Percentiles rank a stretch among this genome's conserved stretches.
Evolutionary conservation across 805 yeast genomes (phyloP).

Genomic region (Yamadazyma takamatsuzukensis): DNA sequence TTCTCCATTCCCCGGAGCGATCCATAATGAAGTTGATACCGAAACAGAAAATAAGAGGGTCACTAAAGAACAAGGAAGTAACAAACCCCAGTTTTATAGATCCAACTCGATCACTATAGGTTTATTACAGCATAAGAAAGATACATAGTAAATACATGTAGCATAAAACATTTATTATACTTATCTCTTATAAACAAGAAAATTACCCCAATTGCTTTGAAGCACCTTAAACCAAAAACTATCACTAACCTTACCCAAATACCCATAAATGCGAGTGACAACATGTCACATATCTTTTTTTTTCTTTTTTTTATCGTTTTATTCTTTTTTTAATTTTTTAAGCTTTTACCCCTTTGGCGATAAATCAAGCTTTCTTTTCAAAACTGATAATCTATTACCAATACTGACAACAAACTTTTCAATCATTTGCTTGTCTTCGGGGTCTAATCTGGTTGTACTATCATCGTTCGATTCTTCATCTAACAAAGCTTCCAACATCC

Average conservation of each 20-base stretch:
- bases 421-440: constrained; percentile 70
- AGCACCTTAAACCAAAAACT: too few species aligned
- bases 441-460: constrained; percentile 47
- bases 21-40: constrained; percentile 33
- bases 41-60: constrained; percentile 20
- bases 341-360: too few species aligned
- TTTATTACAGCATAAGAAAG: constrained; percentile 25
- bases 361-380: constrained; percentile 52
- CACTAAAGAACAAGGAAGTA: constrained; percentile 13
- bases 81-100: constrained; percentile 28
- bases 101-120: constrained; percentile 41
- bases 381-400: constrained; percentile 69
- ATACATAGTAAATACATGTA: background rate
- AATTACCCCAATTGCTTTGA: too few species aligned
- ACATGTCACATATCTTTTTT: background rate
- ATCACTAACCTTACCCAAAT: too few species aligned
- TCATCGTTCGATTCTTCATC: constrained; percentile 39
- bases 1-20: constrained; percentile 38
- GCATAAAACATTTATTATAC: too few species aligned
- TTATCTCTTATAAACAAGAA: too few species aligned
- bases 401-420: constrained; percentile 80
- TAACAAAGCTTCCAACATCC: constrained; percentile 90
- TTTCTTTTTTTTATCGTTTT: background rate
- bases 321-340: background rate
- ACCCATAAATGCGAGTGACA: background rate